Evolutionary conservation across 371 early-diverging fungal genomes (phyloP).

Genomic region (Mucor saturninus): DNA sequence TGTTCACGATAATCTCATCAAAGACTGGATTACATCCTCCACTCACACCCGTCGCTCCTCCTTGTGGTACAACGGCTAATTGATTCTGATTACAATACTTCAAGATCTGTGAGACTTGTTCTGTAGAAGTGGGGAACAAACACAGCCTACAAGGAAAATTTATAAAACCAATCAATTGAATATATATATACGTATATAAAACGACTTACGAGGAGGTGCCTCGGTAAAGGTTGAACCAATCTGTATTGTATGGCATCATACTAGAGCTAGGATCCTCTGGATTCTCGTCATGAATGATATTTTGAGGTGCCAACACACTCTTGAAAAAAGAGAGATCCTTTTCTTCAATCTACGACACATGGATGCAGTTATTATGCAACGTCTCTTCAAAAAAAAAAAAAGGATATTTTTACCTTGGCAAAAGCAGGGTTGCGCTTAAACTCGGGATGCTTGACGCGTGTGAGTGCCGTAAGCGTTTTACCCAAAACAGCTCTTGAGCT

Average conservation of each 20-base stretch:
- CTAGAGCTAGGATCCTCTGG: conserved; percentile 9
- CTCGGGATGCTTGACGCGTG: conserved; percentile 23
- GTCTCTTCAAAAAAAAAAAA: no score
- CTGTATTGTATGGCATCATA: conserved; percentile 42
- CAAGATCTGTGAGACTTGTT: conserved; percentile 83
- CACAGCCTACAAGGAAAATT: conserved; percentile 33
- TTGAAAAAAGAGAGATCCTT: conserved; percentile 66
- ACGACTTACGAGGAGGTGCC: conserved; percentile 63
- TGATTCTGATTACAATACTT: conserved; percentile 82
- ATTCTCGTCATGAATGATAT: conserved; percentile 54
- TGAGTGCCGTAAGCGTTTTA: conserved; percentile 18
- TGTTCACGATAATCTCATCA: conserved; percentile 90
- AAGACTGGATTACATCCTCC: conserved; percentile 80
- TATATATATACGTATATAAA: background rate
- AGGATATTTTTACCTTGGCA: conserved; percentile 45
- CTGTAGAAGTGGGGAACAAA: conserved; percentile 79
- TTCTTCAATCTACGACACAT: conserved; percentile 41
- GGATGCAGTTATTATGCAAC: background rate
- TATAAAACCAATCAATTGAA: background rate
- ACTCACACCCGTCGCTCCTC: conserved; percentile 88
- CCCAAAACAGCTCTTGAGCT: background rate
- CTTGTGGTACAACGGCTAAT: conserved; percentile 93
- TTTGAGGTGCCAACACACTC: conserved; percentile 31
- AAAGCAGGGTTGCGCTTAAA: conserved; percentile 51
- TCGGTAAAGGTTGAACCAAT: conserved; percentile 89